Conservation (phyloP, 1,284 basidiomycete species). For the Leccinum griseonigrum region DNA sequence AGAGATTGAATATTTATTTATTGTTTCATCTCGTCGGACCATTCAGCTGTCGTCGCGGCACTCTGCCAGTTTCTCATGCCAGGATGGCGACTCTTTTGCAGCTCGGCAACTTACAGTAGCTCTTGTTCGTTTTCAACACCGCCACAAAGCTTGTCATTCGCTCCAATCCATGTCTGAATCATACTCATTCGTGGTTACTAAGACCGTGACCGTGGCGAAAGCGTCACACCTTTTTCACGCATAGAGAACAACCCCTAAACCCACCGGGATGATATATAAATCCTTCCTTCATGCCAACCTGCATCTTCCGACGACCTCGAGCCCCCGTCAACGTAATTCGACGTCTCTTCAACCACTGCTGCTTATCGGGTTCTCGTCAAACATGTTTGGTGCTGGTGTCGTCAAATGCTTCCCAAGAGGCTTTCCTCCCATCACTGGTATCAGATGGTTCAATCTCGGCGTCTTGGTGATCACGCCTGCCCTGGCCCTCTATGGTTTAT, state of each 20-base stretch:
- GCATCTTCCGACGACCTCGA: conserved; percentile 15
- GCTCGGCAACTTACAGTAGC: not conserved
- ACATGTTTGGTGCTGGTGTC: conserved; percentile 15
- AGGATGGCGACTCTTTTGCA: conserved; percentile 6
- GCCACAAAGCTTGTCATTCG: conserved; percentile 15
- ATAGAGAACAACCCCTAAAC: conserved; percentile 7
- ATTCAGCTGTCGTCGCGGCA: conserved; percentile 18
- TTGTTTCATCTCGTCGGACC: conserved; percentile 19
- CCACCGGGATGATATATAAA: conserved; percentile 29
- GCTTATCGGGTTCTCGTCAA: not conserved
- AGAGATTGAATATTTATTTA: conserved; percentile 3
- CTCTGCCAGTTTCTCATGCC: conserved; percentile 20
- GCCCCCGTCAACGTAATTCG: conserved; percentile 5
- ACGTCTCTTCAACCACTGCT: not conserved
- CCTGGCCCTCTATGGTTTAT: conserved; percentile 66
- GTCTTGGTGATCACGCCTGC: conserved; percentile 68
- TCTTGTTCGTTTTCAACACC: conserved; percentile 12
- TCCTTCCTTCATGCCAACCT: conserved; percentile 10
- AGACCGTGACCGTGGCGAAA: conserved; percentile 18
- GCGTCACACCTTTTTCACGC: conserved; percentile 18
- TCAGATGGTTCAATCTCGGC: conserved; percentile 67
- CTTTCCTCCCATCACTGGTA: conserved; percentile 48
- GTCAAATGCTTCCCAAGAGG: conserved; percentile 23
- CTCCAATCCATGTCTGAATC: conserved; percentile 14
- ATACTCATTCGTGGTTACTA: conserved; percentile 17